Base-by-base conservation (phyloP, 129 eudicot genomes). In the Flaveria brownii region DNA sequence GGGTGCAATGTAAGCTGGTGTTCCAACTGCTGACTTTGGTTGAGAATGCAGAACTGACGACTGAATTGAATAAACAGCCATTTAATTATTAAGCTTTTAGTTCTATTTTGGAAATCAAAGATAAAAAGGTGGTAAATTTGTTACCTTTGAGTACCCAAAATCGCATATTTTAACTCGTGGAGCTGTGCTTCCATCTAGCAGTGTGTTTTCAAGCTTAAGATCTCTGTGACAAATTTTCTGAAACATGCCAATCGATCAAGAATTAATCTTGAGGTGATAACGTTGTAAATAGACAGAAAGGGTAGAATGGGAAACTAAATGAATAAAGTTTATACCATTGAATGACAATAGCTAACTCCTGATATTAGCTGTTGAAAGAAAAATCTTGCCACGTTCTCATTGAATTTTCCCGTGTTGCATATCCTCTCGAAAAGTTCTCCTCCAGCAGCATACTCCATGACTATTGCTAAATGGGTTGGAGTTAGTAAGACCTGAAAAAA, bases 401-500 rank as follows among this genome's bases (percentile, higher is more conserved):
- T 74, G 73, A 87, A 89, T 79, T 83, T 83, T 28, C 92, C 96
- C 33, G 84, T 84, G 10, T 81, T 85, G 74, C 83, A 79, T 76
- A 87, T 87, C 76, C 96, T 62, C 67, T 80, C 81, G 77, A 85
- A 90, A 80, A 90, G 96, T 76, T 87, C 96, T 72, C 92, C 96
- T 47, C 96, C 96, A 0, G 92, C 88, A 25, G 96, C 96, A 84
- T 90, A 90, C 84, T 90, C 92, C 96, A 90, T 90, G 47, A 90
- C 96, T 60, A 90, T 87, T 26, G 90, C 96, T 76, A 90, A 84
- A 82, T 90, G 96, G 43, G 92, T 90, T 6, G 92, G 88, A 30
- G 96, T 90, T 75, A 90, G 74, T 67, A 90, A 82, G 42, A 90
- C 96, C 96, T 90, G 83, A 70, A 77, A 56, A 68, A 72, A 13